Evolutionary conservation across 2,329 filamentous ascomycete species (phyloP), one percentile per base, ranked within the genome.

Genomic region (Aphanoascus verrucosus): DNA sequence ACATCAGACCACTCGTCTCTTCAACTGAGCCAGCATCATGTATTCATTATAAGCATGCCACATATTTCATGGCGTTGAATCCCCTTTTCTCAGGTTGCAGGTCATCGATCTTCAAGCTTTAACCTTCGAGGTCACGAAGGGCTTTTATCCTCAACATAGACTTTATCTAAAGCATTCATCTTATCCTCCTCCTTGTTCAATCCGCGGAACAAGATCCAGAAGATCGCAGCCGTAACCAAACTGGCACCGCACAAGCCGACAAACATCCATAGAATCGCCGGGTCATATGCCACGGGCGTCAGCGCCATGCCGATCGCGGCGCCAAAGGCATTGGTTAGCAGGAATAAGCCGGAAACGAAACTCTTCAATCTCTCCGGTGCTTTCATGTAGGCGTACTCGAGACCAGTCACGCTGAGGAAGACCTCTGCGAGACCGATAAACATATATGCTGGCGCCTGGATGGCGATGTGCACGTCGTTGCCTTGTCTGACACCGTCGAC

Each of bases 341-440:
- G 67, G 59, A 73, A 77, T 52, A 82, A 67, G 0, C 78, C 72
- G 60, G 77, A 72, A 28, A 82, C 76, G 5, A 78, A 79, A 0
- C 78, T 80, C 64, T 81, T 79, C 81, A 87, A 84, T 64, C 74
- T 79, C 47, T 77, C 76, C 1, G 84, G 84, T 0, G 84, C 84
- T 67, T 86, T 86, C 62, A 82, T 85, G 68, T 82, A 87, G 17
- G 82, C 83, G 60, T 86, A 86, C 65, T 87, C 84, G 11, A 85
- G 76, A 56, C 80, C 79, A 0, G 83, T 85, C 57, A 86, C 80
- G 9, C 79, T 82, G 45, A 80, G 79, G 53, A 81, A 72, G 53
- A 77, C 75, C 64, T 84, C 81, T 2, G 77, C 70, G 12, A 73
- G 42, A 63, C 69, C 69, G 54, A 74, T 72, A 54, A 73, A 65